Percentiles rank a stretch among this genome's conserved stretches.
phyloP scores from a whole-genome alignment of 306 rosid species.

The Quercus dentata region DNA sequence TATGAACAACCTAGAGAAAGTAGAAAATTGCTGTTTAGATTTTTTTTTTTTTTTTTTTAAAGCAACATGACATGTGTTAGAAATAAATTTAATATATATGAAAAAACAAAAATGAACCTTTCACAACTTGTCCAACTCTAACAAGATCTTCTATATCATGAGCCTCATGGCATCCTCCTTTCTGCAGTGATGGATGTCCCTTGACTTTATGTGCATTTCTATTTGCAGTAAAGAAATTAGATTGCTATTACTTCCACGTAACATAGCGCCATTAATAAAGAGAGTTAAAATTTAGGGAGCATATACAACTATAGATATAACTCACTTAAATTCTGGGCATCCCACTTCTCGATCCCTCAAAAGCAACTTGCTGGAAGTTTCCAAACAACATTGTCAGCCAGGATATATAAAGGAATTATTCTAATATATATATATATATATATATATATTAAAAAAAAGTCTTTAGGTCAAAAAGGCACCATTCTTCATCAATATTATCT shows the following conservation, averaged over 20 bases:
- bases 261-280: not conserved
- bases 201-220: conserved; percentile 79
- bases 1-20: conserved; percentile 74
- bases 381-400: conserved; percentile 27
- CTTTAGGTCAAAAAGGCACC: conserved; percentile 38
- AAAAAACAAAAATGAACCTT: conserved; percentile 43
- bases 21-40: not conserved
- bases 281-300: conserved; percentile 4
- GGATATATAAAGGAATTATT: conserved; percentile 7
- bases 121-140: conserved; percentile 73
- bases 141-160: conserved; percentile 92
- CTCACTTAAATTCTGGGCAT: conserved; percentile 86
- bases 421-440: too few species aligned
- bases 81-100: not conserved
- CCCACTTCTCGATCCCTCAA: conserved; percentile 54
- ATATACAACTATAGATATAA: conserved; percentile 16
- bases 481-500: conserved; percentile 77
- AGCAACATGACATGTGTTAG: not conserved
- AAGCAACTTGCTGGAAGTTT: conserved; percentile 64
- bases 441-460: conserved; percentile 18
- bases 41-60: too few species aligned
- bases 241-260: not conserved
- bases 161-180: conserved; percentile 90
- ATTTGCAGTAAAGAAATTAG: conserved; percentile 7
- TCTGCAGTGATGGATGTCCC: conserved; percentile 78